Percentiles rank a stretch among this genome's conserved stretches.
phyloP scores from a whole-genome alignment of 2,329 filamentous ascomycete species.

The Boeremia exigua region DNA sequence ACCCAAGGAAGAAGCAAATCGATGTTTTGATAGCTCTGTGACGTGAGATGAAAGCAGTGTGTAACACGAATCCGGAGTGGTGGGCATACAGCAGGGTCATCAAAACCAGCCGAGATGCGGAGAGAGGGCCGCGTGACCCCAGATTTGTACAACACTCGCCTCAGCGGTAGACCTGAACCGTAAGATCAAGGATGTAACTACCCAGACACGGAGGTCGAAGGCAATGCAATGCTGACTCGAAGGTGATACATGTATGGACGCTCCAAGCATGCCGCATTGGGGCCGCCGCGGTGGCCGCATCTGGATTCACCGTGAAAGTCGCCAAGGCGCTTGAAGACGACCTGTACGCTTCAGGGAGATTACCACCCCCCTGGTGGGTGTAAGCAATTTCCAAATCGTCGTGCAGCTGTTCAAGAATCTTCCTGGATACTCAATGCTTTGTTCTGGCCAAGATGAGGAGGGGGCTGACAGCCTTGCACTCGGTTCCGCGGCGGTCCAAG shows the following conservation, averaged over 20 bases:
- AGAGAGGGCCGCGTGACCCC: slow-evolving; percentile 9
- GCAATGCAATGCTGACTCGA: background rate
- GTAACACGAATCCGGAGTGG: slow-evolving; percentile 14
- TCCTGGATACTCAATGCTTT: no score
- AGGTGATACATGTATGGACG: slow-evolving; percentile 3
- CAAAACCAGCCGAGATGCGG: slow-evolving; percentile 3
- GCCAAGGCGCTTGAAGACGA: background rate
- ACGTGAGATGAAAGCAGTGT: slow-evolving; percentile 16
- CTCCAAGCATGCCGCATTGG: background rate
- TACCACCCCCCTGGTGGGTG: background rate
- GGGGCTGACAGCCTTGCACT: no score
- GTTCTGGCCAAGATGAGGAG: no score
- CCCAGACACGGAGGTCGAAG: background rate
- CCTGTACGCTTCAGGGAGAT: background rate
- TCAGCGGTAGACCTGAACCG: slow-evolving; percentile 6
- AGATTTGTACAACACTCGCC: slow-evolving; percentile 3
- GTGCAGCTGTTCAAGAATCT: no score
- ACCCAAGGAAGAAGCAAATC: slow-evolving; percentile 1
- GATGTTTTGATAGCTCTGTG: background rate
- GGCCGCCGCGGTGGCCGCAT: background rate
- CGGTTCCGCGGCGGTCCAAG: no score
- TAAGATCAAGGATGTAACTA: background rate
- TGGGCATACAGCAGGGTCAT: slow-evolving; percentile 1
- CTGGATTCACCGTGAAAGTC: background rate
- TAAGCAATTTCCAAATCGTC: background rate